Base-by-base conservation (phyloP, 2,329 filamentous ascomycete genomes). In the Nothophoma quercina region DNA sequence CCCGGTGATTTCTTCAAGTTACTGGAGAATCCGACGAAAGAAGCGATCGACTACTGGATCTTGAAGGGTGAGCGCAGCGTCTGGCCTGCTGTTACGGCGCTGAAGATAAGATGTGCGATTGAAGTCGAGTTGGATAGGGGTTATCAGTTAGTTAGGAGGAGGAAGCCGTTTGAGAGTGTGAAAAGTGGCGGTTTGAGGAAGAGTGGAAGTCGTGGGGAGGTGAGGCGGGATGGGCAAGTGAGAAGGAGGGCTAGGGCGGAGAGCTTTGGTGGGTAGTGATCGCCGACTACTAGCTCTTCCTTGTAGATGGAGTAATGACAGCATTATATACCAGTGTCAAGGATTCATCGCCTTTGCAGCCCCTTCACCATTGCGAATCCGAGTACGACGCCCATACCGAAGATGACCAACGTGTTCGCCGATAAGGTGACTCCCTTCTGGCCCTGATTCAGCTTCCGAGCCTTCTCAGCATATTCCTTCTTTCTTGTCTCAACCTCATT, bases 71-170 rank as follows among this genome's bases (percentile, higher is more conserved):
- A 98, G 75, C 79, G 87, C 56, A 93, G 90, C 60, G 91, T 96
- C 0, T 98, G 93, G 93, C 93, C 93, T 0, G 90, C 91, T 2
- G 85, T 96, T 3, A 87, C 87, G 25, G 91, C 92, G 12, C 75
- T 98, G 56, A 88, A 88, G 63, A 87, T 96, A 6, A 80, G 93
- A 6, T 95, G 91, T 72, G 88, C 88, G 4, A 83, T 98, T 7
- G 93, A 98, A 73, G 88, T 92, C 48, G 92, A 96, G 70, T 79
- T 98, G 9, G 93, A 97, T 71, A 80, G 87, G 38, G 89, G 90
- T 0, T 97, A 96, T 72, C 90, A 96, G 73, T 79, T 88, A 51
- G 88, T 93, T 0, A 80, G 91, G 55, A 83, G 88, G 40, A 46
- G 74, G 39, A 78, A 77, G 59, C 75, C 74, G 15, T 70, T 74